phyloP scores from a whole-genome alignment of 257 asterid species.

The Ballota nigra region DNA sequence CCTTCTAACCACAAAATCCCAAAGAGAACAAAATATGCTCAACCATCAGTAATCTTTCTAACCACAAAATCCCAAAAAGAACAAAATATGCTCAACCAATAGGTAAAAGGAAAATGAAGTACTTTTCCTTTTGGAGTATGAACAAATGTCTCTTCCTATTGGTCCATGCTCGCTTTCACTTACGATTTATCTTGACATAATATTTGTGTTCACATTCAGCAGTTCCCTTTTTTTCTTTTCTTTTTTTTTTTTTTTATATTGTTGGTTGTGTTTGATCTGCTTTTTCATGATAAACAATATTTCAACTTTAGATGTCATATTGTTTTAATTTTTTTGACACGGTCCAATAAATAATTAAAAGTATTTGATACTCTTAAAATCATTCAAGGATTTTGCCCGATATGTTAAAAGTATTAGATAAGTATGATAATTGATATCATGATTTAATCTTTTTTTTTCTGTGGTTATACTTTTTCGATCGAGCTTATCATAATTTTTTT shows the following conservation, averaged over 20 bases:
- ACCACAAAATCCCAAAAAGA: conserved; percentile 4
- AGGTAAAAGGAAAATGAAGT: neutral
- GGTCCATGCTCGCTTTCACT: conserved; percentile 15
- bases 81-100: neutral
- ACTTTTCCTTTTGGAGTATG: neutral
- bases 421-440: too few species aligned
- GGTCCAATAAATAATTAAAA: neutral
- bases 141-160: neutral
- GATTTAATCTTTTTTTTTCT: too few species aligned
- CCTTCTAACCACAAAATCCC: neutral
- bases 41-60: neutral
- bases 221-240: too few species aligned
- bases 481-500: too few species aligned
- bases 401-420: too few species aligned
- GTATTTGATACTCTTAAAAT: too few species aligned
- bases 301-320: neutral
- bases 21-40: neutral
- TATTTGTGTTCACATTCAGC: conserved; percentile 30
- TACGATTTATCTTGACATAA: conserved; percentile 21
- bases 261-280: neutral
- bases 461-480: too few species aligned
- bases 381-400: neutral
- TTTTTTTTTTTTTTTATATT: too few species aligned
- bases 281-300: neutral
- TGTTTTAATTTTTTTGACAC: neutral